A percentile compares a stretch with the other conserved stretches of the same genome.
Evolutionary conservation across 2,329 filamentous ascomycete species (phyloP).

Genomic region (Pleurostoma richardsiae): DNA sequence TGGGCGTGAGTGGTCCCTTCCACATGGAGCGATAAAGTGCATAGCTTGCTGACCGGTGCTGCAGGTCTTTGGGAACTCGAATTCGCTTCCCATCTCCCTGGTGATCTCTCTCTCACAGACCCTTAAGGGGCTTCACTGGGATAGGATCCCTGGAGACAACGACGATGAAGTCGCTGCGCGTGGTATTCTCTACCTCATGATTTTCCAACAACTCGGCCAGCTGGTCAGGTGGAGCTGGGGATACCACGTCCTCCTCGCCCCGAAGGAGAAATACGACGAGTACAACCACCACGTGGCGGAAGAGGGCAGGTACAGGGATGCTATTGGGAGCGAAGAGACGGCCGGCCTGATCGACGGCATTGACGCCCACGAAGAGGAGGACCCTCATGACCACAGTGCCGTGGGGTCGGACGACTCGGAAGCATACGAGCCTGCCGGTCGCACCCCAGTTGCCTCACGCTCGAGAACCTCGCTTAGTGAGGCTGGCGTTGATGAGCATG

Average conservation of each 20-base stretch:
- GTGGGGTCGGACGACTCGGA: conserved; percentile 36
- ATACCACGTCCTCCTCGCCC: conserved; percentile 89
- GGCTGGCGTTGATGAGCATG: conserved; percentile 40
- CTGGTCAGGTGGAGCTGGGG: conserved; percentile 97
- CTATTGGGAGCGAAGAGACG: conserved; percentile 35
- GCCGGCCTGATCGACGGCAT: conserved; percentile 38
- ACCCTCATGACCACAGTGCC: conserved; percentile 29
- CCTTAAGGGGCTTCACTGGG: conserved; percentile 88
- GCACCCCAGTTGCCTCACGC: conserved; percentile 45
- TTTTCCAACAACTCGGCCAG: conserved; percentile 97
- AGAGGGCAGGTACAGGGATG: conserved; percentile 54
- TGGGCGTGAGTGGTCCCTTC: conserved; percentile 53
- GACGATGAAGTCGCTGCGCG: conserved; percentile 91
- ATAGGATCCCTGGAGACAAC: conserved; percentile 84
- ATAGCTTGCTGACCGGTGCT: conserved; percentile 5
- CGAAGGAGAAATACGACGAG: conserved; percentile 67
- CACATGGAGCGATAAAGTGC: no score
- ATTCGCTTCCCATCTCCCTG: conserved; percentile 93
- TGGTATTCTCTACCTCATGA: conserved; percentile 90
- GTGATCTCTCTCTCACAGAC: conserved; percentile 93
- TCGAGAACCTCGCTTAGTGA: conserved; percentile 44
- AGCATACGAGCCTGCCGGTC: conserved; percentile 49
- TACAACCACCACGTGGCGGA: conserved; percentile 51
- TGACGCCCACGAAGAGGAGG: conserved; percentile 33
- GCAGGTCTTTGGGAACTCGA: conserved; percentile 92